Conservation (phyloP, 1,139 yeast species). For the Arxiozyma telluris region DNA sequence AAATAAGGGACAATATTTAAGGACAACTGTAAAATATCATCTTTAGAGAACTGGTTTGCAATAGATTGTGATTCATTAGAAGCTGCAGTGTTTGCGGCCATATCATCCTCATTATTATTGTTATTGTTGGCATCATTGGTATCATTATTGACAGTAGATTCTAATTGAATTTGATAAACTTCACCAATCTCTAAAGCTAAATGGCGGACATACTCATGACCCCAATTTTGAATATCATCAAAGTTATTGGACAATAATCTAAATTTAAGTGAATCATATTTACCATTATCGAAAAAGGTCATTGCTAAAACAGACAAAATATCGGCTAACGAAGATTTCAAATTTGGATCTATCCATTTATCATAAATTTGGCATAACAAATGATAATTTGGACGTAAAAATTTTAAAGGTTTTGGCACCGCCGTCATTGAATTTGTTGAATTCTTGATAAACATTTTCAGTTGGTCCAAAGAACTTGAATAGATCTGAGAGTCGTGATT, state of each 20-base stretch:
- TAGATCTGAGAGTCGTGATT: slow-evolving; percentile 40
- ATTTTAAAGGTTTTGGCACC: slow-evolving; percentile 95
- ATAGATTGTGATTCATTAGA: slow-evolving; percentile 10
- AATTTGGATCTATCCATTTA: slow-evolving; percentile 44
- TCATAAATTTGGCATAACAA: slow-evolving; percentile 55
- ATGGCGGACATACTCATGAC: slow-evolving; percentile 95
- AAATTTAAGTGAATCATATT: slow-evolving; percentile 71
- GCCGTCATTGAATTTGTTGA: slow-evolving; percentile 99
- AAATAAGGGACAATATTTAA: slow-evolving; percentile 81
- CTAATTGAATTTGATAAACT: slow-evolving; percentile 43
- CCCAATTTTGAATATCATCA: slow-evolving; percentile 67
- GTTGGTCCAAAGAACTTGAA: slow-evolving; percentile 49
- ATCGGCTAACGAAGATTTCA: slow-evolving; percentile 58
- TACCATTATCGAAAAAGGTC: slow-evolving; percentile 85
- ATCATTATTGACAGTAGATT: slow-evolving; percentile 6
- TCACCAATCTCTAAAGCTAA: slow-evolving; percentile 91
- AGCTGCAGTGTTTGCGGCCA: neutral
- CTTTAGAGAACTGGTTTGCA: slow-evolving; percentile 24
- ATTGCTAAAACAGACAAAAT: slow-evolving; percentile 87
- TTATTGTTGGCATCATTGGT: slow-evolving; percentile 3
- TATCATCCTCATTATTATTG: slow-evolving; percentile 4
- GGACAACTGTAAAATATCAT: slow-evolving; percentile 53
- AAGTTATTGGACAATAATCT: slow-evolving; percentile 55
- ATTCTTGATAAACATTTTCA: slow-evolving; percentile 75
- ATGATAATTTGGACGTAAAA: slow-evolving; percentile 80